phyloP scores from a whole-genome alignment of 495 filamentous ascomycete genomes.

The Talaromyces wortmannii region DNA sequence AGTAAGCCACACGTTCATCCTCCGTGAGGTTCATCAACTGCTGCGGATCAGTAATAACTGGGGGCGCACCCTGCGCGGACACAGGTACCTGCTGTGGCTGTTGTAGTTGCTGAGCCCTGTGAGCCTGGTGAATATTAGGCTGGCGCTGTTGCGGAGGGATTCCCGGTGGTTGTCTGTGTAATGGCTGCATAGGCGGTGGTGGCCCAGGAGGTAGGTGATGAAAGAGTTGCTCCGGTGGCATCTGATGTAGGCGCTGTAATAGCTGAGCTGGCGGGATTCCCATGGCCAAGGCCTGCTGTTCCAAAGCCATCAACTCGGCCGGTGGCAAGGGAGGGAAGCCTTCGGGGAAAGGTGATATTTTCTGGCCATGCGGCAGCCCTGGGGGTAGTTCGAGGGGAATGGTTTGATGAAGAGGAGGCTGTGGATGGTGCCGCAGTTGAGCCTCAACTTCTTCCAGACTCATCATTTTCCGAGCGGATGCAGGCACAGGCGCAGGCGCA shows the following conservation, averaged over 20 bases:
- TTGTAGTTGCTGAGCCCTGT: slow-evolving; percentile 14
- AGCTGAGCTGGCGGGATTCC: slow-evolving; percentile 37
- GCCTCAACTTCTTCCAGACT: slow-evolving; percentile 97
- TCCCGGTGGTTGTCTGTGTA: slow-evolving; percentile 24
- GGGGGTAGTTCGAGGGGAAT: slow-evolving; percentile 22
- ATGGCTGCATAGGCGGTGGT: slow-evolving; percentile 27
- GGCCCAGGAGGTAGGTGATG: slow-evolving; percentile 32
- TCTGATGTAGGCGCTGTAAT: slow-evolving; percentile 36
- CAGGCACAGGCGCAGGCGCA: slow-evolving; percentile 8
- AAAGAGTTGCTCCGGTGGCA: slow-evolving; percentile 30
- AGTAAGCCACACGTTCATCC: slow-evolving; percentile 67
- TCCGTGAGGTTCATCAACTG: slow-evolving; percentile 75
- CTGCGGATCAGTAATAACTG: slow-evolving; percentile 59
- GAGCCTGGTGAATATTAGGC: background rate
- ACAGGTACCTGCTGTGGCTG: slow-evolving; percentile 15
- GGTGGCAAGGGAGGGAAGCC: slow-evolving; percentile 29
- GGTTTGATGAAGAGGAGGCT: slow-evolving; percentile 30
- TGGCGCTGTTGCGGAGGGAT: slow-evolving; percentile 20
- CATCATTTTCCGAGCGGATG: slow-evolving; percentile 73
- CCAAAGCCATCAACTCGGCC: slow-evolving; percentile 28
- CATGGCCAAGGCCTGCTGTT: slow-evolving; percentile 39
- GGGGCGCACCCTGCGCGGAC: slow-evolving; percentile 23
- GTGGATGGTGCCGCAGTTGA: slow-evolving; percentile 68
- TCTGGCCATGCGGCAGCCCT: slow-evolving; percentile 34
- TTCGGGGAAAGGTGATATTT: slow-evolving; percentile 31